Conservation (phyloP, 1,139 yeast species). For the Hansenula sp. region DNA sequence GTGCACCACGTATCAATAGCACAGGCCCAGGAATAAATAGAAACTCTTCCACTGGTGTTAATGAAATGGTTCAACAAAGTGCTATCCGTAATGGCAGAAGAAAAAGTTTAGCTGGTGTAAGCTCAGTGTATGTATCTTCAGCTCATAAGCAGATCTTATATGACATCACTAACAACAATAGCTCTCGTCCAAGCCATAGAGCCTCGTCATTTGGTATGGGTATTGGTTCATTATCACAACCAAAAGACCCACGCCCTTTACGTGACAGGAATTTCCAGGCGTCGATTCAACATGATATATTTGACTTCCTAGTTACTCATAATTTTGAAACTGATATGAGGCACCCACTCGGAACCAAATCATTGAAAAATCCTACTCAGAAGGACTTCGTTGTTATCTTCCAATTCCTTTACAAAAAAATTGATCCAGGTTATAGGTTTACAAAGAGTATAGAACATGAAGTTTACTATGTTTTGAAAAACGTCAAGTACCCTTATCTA, state of each 20-base stretch:
- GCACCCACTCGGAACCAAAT: constrained; percentile 62
- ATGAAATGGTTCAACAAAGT: constrained; percentile 24
- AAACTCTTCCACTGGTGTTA: constrained; percentile 19
- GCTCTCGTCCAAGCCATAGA: constrained; percentile 14
- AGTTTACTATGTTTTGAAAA: constrained; percentile 62
- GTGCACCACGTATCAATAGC: constrained; percentile 18
- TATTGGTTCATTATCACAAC: constrained; percentile 17
- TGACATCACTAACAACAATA: neutral
- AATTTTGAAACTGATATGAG: constrained; percentile 73
- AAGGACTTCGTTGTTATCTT: constrained; percentile 78
- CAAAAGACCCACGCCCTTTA: constrained; percentile 70
- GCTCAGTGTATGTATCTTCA: constrained; percentile 4
- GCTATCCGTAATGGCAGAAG: constrained; percentile 17
- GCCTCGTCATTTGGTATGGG: constrained; percentile 21
- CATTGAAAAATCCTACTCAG: constrained; percentile 78
- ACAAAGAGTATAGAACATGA: constrained; percentile 71
- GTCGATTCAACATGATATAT: constrained; percentile 60
- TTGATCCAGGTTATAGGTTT: constrained; percentile 79
- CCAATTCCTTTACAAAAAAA: constrained; percentile 69
- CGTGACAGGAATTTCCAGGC: constrained; percentile 68
- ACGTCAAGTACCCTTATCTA: constrained; percentile 73
- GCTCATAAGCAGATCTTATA: neutral
- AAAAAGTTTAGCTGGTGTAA: constrained; percentile 16
- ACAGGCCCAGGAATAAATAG: constrained; percentile 12
- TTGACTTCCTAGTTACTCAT: constrained; percentile 57